Base-by-base conservation (phyloP, 306 rosid genomes). In the Cucurbita pepo region DNA sequence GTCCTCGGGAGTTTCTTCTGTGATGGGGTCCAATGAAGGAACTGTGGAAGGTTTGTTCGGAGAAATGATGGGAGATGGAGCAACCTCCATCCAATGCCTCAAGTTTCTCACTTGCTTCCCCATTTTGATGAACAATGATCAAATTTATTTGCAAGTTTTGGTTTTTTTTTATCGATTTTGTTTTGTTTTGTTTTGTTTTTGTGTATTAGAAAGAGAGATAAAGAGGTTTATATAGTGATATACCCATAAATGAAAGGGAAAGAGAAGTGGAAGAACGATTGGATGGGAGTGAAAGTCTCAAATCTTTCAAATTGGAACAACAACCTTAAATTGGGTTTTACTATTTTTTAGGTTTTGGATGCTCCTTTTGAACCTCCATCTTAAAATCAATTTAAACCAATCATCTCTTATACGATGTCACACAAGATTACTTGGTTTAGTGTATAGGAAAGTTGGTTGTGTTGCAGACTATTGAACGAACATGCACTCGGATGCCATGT, bases 1-100 rank as follows among this genome's bases (percentile, higher is more conserved):
- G 0, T 40, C 43, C 8, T 74, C 36, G 2, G n/a, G 4, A 5
- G 63, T 38, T 72, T 59, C 69, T 44, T 56, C 91, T 59, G 57
- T 36, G 19, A 89, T 87, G 13, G 93, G 82, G 76, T 84, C 96
- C 83, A 91, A 82, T 51, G 77, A 25, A 2, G 91, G 97, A 4
- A 70, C 80, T 36, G 83, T 87, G 1, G 93, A 89, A 66, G 87
- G 83, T 74, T 82, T 91, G 0, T 41, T 59, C 1, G 96, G 93
- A 40, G 72, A 79, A 36, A 83, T 86, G 7, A 84, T 67, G 0
- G 84, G 90, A 13, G 89, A 79, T 0, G 93, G 96, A 16, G 87
- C 89, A 34, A 87, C 88, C 84, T 87, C 92, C 69, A 82, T 76
- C 90, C 84, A 90, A 2, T 21, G 73, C 16, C 55, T 81, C 50